Percentiles rank a stretch among this genome's conserved stretches.
phyloP scores from a whole-genome alignment of 2,329 filamentous ascomycete species.

The Alternaria arborescens region DNA sequence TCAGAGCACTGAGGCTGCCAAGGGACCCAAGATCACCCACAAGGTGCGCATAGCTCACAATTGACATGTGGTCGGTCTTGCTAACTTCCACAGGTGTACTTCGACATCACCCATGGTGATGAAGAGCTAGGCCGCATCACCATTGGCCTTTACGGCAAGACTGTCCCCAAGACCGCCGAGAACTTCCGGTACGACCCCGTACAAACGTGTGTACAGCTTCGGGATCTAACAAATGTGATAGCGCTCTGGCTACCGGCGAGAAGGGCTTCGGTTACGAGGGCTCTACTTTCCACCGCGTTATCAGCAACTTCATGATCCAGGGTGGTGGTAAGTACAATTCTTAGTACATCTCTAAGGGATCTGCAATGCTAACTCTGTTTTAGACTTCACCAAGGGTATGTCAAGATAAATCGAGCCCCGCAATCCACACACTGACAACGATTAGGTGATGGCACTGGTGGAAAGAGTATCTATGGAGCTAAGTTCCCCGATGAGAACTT shows the following conservation, averaged over 20 bases:
- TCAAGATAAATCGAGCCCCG: background rate
- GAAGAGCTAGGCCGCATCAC: constrained; percentile 77
- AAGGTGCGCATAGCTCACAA: constrained; percentile 65
- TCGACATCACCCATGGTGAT: constrained; percentile 82
- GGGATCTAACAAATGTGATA: constrained; percentile 54
- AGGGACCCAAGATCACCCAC: constrained; percentile 94
- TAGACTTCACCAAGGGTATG: constrained; percentile 14
- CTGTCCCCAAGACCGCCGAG: constrained; percentile 77
- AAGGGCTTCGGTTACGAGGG: constrained; percentile 86
- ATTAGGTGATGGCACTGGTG: constrained; percentile 76
- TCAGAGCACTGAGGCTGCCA: constrained; percentile 44
- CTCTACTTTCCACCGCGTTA: constrained; percentile 87
- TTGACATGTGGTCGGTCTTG: background rate
- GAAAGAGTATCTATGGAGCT: constrained; percentile 86
- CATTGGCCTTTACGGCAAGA: constrained; percentile 87
- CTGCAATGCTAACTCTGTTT: background rate
- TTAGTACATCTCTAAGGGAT: background rate
- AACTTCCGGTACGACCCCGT: constrained; percentile 63
- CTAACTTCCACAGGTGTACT: constrained; percentile 68
- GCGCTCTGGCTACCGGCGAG: constrained; percentile 82
- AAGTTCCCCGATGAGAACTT: constrained; percentile 93
- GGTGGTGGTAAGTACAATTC: constrained; percentile 65
- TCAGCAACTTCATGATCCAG: constrained; percentile 92
- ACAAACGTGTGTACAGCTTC: background rate
- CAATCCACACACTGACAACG: background rate